Evolutionary conservation across 441 rosid genomes (phyloP), one percentile per base, ranked within the genome.

Genomic region (Metrosideros polymorpha): DNA sequence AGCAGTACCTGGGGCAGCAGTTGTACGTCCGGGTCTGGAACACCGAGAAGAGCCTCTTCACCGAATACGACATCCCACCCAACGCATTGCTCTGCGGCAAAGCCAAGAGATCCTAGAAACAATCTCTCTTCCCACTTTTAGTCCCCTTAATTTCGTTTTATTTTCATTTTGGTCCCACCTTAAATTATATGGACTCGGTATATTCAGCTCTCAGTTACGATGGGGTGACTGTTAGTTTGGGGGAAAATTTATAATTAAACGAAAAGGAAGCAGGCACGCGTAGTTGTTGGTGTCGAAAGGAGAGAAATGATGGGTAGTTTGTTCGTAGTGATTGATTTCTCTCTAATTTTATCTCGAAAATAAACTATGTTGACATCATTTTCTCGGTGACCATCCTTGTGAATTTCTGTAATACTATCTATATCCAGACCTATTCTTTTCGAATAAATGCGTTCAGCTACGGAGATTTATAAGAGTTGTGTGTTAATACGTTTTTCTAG

Each of bases 1-100:
- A 77, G 52, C 25, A 12, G 45, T 86, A 86, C 66, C 35, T 86
- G 57, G 88, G 88, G 49, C 88, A 86, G 56, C 85, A 86, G 54
- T 30, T 86, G 29, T 86, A 86, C 77, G 29, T 86, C 32, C 59
- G 88, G 52, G 88, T 86, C 52, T 86, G 88, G 88, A 83, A 51
- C 52, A 49, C 39, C 30, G 85, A 86, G 85, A 35, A 24, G 83
- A 86, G 83, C 82, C 39, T 51, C 50, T 86, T 32, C 54, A 83
- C 85, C 2, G 88, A 86, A 39, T 47, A 63, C 51, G 85, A 86
- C 39, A 51, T 66, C 17, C 88, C 88, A 9, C 13, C 32, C 6
- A 83, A 86, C 53, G 88, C 50, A 19, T 18, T 86, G 35, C 85
- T 86, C 1, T 86, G 88, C 53, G 88, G 88, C 8, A 86, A 86